Conservation (phyloP, 176 grass and related monocot species). For the Triticum dicoccoides region DNA sequence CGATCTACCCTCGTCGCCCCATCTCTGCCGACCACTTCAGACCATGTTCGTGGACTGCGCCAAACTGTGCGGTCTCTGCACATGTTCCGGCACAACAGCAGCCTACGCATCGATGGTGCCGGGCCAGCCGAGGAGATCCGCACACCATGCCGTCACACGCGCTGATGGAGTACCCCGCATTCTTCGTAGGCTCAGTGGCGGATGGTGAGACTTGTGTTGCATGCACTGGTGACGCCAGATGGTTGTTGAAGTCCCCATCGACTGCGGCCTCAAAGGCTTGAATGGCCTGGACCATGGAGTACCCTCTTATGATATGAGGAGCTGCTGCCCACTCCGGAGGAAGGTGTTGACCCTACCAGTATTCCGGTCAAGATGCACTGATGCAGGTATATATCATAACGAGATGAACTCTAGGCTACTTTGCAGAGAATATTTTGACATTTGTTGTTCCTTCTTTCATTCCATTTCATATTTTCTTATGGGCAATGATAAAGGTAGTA, state of each 20-base stretch:
- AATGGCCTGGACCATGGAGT: slow-evolving; percentile 39
- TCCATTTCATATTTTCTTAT: too few relatives aligned
- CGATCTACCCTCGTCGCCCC: too few relatives aligned
- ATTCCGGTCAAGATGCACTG: slow-evolving; percentile 57
- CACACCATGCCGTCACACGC: slow-evolving; percentile 37
- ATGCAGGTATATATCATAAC: background rate
- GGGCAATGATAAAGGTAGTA: too few relatives aligned
- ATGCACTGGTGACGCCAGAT: slow-evolving; percentile 55
- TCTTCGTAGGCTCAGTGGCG: slow-evolving; percentile 36
- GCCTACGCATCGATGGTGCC: background rate
- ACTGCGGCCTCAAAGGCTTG: slow-evolving; percentile 53
- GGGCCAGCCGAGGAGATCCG: slow-evolving; percentile 44
- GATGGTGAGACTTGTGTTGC: slow-evolving; percentile 36
- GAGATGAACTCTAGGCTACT: background rate
- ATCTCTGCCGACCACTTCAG: background rate
- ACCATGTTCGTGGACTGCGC: slow-evolving; percentile 53
- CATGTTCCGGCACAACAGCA: slow-evolving; percentile 36
- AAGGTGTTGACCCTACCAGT: slow-evolving; percentile 37
- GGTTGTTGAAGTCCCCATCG: slow-evolving; percentile 56
- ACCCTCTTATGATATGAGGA: slow-evolving; percentile 55
- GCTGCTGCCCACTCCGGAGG: slow-evolving; percentile 38
- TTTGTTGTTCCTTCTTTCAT: too few relatives aligned
- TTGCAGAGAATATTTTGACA: background rate
- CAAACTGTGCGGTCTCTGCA: slow-evolving; percentile 63
- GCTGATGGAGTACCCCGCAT: slow-evolving; percentile 53